Base-by-base conservation (phyloP, 768 basidiomycete genomes). In the Auricularia sp. region DNA sequence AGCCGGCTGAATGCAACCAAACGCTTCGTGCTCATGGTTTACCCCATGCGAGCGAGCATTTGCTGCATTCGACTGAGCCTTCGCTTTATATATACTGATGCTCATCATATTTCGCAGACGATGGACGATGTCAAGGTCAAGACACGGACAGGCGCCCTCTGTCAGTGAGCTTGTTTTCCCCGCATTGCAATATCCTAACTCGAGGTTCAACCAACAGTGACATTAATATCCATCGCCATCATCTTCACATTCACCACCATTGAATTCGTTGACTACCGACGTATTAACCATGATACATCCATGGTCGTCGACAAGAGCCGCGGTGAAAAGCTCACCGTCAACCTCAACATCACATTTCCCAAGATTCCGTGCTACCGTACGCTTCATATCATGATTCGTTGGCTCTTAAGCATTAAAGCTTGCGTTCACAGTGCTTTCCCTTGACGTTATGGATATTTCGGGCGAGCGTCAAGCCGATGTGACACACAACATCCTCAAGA, bases 41-140 rank as follows among this genome's bases (percentile, higher is more conserved):
- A 8, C 7, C 12, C 7, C 39, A 42, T 42, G 39, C 8, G 39
- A 42, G 8, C 39, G 12, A 42, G 39, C 39, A 14, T 42, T 42
- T 14, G 7, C 39, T 42, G 29, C 39, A 42, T 7, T 14, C 39
- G 7, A 42, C 8, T 29, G 29, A 29, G 29, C 29, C 29, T 29
- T 29, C 29, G 29, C 29, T 29, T 29, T 29, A 29, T 29, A 29
- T 44, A 35, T 63, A 60, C 64, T 14, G 18, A 2, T 58, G 47
- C 47, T 51, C 6, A 51, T 51, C 2, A 51, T 18, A 51, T 29
- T 62, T 56, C 59, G 36, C 70, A 99, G 96, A 99, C 97, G 43
- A 92, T 92, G 75, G 97, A 98, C 73, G 97, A 99, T 81, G 97
- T 99, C 67, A 98, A 98, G 79, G 92, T 99, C 77, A 94, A 94